These are phyloP conservation scores for Daphne laureola DNA, from an alignment of 441 rosid genomes.

Conservation along the genomic window DNA sequence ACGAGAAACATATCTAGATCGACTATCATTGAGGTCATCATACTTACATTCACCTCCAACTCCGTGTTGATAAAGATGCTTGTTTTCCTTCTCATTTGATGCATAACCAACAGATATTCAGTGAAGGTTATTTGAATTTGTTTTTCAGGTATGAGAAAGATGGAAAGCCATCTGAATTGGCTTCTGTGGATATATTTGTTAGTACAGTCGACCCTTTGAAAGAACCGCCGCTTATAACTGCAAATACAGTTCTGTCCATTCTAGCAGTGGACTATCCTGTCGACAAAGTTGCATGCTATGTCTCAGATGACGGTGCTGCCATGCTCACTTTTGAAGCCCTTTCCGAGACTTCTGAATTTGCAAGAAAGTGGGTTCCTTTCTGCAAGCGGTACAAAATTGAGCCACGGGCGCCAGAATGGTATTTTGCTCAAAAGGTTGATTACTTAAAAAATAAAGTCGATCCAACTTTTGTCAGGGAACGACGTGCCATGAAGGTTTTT, in stretches of 20 bases:
- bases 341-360: slow-evolving; percentile 92
- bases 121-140: not conserved
- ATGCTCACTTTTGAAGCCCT: slow-evolving; percentile 98
- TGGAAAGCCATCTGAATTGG: slow-evolving; percentile 71
- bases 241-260: slow-evolving; percentile 92
- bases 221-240: slow-evolving; percentile 96
- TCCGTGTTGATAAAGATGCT: no score
- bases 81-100: no score
- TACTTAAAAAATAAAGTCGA: slow-evolving; percentile 77
- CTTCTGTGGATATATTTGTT: slow-evolving; percentile 69
- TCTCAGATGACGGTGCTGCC: slow-evolving; percentile 98
- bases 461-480: slow-evolving; percentile 71
- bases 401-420: slow-evolving; percentile 98
- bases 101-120: no score
- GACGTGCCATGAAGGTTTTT: slow-evolving; percentile 87
- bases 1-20: slow-evolving; percentile 92
- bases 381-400: slow-evolving; percentile 78
- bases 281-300: slow-evolving; percentile 88
- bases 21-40: slow-evolving; percentile 68
- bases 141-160: slow-evolving; percentile 78
- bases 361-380: slow-evolving; percentile 96
- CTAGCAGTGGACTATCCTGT: slow-evolving; percentile 96
- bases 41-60: not conserved
- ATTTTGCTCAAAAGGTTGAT: slow-evolving; percentile 77
- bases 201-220: slow-evolving; percentile 97